Percentiles rank a stretch among this genome's conserved stretches.
Conservation (phyloP, 495 filamentous ascomycete genomes). For the Staphylotrichum tortipilum region DNA sequence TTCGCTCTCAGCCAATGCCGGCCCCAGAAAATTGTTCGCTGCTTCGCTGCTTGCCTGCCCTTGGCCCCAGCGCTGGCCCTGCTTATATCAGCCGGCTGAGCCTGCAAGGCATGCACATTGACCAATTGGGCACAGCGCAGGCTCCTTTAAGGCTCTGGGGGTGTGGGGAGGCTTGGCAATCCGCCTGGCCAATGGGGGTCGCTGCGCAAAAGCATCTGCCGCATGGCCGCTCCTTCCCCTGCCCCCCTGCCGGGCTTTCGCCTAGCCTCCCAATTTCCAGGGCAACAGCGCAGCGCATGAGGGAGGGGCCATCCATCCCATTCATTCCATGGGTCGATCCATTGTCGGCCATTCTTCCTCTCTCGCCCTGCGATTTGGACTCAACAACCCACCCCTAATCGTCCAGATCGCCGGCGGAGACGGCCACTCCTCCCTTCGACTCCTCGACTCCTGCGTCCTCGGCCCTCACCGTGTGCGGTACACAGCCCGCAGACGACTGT, state of each 20-base stretch:
- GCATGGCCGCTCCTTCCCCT: constrained; percentile 4
- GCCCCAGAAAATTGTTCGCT: constrained; percentile 20
- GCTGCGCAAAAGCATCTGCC: constrained; percentile 10
- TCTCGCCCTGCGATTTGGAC: no score
- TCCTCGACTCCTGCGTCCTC: background rate
- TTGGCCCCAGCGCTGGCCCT: no score
- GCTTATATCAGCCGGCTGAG: no score
- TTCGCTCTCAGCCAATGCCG: constrained; percentile 6
- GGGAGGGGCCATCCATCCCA: no score
- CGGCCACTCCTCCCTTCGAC: background rate
- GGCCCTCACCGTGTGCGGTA: no score
- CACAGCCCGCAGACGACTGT: no score
- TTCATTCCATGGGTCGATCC: background rate
- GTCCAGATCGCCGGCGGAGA: background rate
- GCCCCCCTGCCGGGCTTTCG: constrained; percentile 8
- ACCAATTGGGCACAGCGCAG: constrained; percentile 16
- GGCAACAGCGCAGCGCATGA: constrained; percentile 14
- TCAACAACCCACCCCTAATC: no score
- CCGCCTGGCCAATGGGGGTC: background rate
- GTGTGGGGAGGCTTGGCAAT: background rate
- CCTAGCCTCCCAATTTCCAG: constrained; percentile 28
- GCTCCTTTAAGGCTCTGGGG: constrained; percentile 1
- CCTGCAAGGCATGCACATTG: no score
- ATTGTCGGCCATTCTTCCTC: background rate
- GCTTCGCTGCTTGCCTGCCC: no score